phyloP scores from a whole-genome alignment of 352 stramenopile genomes.

The Peronospora tabacina region DNA sequence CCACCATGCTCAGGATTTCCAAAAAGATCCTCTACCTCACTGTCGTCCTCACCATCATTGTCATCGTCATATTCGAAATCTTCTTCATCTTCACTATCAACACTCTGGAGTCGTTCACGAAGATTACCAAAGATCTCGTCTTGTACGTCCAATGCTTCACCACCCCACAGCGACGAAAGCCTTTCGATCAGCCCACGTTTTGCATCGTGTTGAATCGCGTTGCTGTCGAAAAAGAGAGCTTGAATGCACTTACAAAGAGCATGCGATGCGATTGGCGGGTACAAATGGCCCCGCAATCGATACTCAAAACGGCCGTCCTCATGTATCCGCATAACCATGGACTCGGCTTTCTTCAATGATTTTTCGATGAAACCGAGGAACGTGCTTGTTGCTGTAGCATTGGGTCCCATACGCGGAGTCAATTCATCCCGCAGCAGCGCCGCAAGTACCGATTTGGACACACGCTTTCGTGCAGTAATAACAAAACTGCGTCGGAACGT shows the following conservation, averaged over 20 bases:
- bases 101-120: conserved; percentile 23
- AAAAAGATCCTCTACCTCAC: conserved; percentile 31
- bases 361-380: conserved; percentile 77
- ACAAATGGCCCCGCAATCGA: conserved; percentile 52
- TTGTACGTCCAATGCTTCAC: conserved; percentile 49
- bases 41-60: conserved; percentile 36
- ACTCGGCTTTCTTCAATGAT: conserved; percentile 74
- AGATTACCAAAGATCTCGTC: conserved; percentile 53
- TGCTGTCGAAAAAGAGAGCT: conserved; percentile 70
- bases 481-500: conserved; percentile 72
- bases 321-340: conserved; percentile 64
- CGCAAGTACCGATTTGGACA: conserved; percentile 65
- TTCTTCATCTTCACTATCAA: conserved; percentile 47
- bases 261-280: conserved; percentile 61
- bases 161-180: conserved; percentile 64
- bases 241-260: conserved; percentile 62
- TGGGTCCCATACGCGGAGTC: conserved; percentile 51
- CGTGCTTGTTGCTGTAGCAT: conserved; percentile 40
- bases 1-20: conserved; percentile 9
- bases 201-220: conserved; percentile 73
- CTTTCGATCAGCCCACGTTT: conserved; percentile 68
- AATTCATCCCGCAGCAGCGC: conserved; percentile 65
- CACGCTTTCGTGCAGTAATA: conserved; percentile 64
- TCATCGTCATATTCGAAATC: conserved; percentile 46
- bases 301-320: conserved; percentile 64